Base-by-base conservation (phyloP, 495 filamentous ascomycete species). In the Aspergillus affinis region DNA sequence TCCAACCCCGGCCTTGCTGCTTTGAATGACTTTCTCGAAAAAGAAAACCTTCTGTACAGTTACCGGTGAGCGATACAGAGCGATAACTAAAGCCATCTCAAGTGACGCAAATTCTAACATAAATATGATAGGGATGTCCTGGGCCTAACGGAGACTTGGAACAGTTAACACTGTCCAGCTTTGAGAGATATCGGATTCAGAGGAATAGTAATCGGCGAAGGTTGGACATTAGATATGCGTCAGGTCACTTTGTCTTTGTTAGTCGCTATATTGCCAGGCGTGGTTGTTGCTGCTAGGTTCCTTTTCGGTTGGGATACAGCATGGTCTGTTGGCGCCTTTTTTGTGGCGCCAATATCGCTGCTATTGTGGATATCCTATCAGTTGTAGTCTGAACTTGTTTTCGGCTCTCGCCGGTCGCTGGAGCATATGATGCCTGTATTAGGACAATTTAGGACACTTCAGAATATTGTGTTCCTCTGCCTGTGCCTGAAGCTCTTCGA, bases 271-370 rank as follows among this genome's bases (percentile, higher is more conserved):
- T 53, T 53, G n/a, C 51, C 36, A 30, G 51, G 29, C 29, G 29
- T 53, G 51, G 29, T 53, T 53, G 29, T 53, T 53, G 26, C 51
- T 53, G 51, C 51, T 53, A 53, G 51, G 51, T 53, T 53, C 51
- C 51, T 53, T 53, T 53, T 53, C 29, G 29, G 51, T 53, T 53
- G 29, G 29, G 51, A 53, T 53, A 53, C 29, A 53, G 29, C 29
- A 53, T 53, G 29, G 51, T 36, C 51, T 30, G 51, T 53, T 53
- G 29, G 13, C 29, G 29, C 29, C 51, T 53, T 53, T 53, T 53
- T 53, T 53, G 15, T 53, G 12, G 51, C 51, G n/a, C 26, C 36
- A 53, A 53, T 53, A 53, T 53, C 29, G 51, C 51, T 53, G 36
- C 51, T 53, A 26, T 53, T 53, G 30, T 54, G 51, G 18, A 54